Percentiles rank a stretch among this genome's conserved stretches.
Evolutionary conservation across 805 yeast genomes (phyloP).

Genomic region (Suhomyces faveliae): DNA sequence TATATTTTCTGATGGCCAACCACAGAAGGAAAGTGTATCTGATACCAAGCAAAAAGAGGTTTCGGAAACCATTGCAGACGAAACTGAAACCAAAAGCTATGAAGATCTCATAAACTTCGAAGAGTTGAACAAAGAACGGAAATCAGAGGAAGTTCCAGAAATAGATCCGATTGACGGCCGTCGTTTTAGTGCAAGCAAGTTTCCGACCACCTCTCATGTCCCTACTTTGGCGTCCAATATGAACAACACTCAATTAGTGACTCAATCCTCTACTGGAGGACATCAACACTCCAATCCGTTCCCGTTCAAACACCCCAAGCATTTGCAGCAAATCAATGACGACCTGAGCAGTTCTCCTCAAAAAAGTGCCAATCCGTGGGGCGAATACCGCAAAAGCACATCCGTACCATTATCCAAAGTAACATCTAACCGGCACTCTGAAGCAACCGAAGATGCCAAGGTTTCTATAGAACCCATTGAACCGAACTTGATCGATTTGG

Average conservation of each 20-base stretch:
- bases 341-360: background rate
- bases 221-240: background rate
- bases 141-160: background rate
- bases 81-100: background rate
- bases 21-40: slow-evolving; percentile 23
- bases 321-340: background rate
- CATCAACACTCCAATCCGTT: slow-evolving; percentile 5
- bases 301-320: slow-evolving; percentile 7
- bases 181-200: background rate
- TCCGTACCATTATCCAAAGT: slow-evolving; percentile 6
- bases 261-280: background rate
- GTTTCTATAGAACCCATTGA: slow-evolving; percentile 11
- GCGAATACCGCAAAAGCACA: slow-evolving; percentile 21
- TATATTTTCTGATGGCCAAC: slow-evolving; percentile 39
- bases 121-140: background rate
- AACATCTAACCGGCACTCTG: slow-evolving; percentile 1
- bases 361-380: slow-evolving; percentile 35
- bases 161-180: background rate
- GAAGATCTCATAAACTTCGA: background rate
- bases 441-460: background rate
- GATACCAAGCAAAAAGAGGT: slow-evolving; percentile 3
- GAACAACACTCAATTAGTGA: background rate
- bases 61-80: background rate
- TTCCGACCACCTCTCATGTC: background rate
- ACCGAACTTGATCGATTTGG: slow-evolving; percentile 36